Percentiles rank a stretch among this genome's conserved stretches.
Conservation (phyloP, 257 asterid species). For the Rubia yunnanensis region DNA sequence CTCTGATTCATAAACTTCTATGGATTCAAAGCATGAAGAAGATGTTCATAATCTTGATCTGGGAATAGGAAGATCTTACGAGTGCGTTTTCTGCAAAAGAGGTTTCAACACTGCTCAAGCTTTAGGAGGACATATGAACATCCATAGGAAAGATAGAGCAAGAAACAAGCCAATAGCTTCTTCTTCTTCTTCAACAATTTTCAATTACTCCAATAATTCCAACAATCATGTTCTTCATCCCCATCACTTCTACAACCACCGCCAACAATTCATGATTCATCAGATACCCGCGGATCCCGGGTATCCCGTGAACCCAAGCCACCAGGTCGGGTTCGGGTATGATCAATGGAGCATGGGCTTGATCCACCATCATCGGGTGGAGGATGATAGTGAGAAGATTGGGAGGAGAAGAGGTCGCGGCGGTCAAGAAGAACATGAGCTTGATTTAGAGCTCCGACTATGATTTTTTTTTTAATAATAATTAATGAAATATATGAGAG, state of each 20-base stretch:
- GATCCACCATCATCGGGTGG: slow-evolving; percentile 14
- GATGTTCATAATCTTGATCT: neutral
- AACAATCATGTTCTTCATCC: slow-evolving; percentile 2
- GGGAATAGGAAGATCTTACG: slow-evolving; percentile 59
- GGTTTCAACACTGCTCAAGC: slow-evolving; percentile 90
- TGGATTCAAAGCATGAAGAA: neutral
- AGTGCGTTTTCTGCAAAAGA: slow-evolving; percentile 71
- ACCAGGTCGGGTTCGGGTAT: slow-evolving; percentile 10
- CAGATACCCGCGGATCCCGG: slow-evolving; percentile 10
- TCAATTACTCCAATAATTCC: slow-evolving; percentile 17
- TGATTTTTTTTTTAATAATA: slow-evolving; percentile 18
- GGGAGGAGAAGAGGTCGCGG: slow-evolving; percentile 16
- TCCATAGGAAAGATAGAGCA: slow-evolving; percentile 66
- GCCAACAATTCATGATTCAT: slow-evolving; percentile 12
- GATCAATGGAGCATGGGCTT: slow-evolving; percentile 43
- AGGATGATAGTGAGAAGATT: slow-evolving; percentile 10
- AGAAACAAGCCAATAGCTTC: slow-evolving; percentile 32
- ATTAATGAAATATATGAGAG: neutral
- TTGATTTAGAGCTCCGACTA: slow-evolving; percentile 87
- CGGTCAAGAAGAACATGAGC: slow-evolving; percentile 31
- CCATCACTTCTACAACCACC: slow-evolving; percentile 9
- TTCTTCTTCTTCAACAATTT: slow-evolving; percentile 14
- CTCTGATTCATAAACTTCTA: neutral
- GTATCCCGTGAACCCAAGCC: neutral
- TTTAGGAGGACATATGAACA: slow-evolving; percentile 74